Percentiles rank a stretch among this genome's conserved stretches.
Evolutionary conservation across 805 yeast species (phyloP).

Genomic region (Kodamaea sagamina): DNA sequence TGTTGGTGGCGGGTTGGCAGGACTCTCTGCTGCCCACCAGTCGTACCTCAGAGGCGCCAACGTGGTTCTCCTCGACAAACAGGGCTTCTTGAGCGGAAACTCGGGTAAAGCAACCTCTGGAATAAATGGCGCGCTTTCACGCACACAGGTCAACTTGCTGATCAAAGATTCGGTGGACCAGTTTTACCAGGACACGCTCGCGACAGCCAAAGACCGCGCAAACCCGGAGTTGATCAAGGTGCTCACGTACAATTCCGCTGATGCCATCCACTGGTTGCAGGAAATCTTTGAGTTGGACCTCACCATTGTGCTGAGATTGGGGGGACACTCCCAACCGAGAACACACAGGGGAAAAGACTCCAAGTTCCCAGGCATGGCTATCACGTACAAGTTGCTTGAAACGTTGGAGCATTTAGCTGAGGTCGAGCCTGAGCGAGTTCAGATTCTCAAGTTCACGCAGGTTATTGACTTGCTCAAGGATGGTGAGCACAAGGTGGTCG

Average conservation of each 20-base stretch:
- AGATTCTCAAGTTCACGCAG: constrained; percentile 26
- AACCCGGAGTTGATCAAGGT: constrained; percentile 58
- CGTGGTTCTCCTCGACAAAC: constrained; percentile 57
- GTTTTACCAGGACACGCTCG: constrained; percentile 66
- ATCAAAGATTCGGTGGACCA: constrained; percentile 58
- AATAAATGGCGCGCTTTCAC: constrained; percentile 70
- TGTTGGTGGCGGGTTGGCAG: constrained; percentile 69
- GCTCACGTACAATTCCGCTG: constrained; percentile 60
- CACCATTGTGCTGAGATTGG: constrained; percentile 69
- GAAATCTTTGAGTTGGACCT: constrained; percentile 61
- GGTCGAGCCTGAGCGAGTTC: constrained; percentile 41
- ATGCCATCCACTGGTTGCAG: constrained; percentile 75
- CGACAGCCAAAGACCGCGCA: constrained; percentile 64
- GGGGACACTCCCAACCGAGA: constrained; percentile 80
- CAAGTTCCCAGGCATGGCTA: constrained; percentile 66
- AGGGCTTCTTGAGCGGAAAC: constrained; percentile 62
- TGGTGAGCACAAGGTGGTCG: constrained; percentile 24
- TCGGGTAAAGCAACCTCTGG: constrained; percentile 70
- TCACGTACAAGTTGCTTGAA: constrained; percentile 55
- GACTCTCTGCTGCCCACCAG: constrained; percentile 63
- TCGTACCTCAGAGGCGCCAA: constrained; percentile 54
- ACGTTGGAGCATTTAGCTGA: constrained; percentile 49
- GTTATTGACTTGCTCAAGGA: constrained; percentile 45
- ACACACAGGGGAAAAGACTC: constrained; percentile 78
- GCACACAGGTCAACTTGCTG: constrained; percentile 52